Evolutionary conservation across 805 yeast genomes (phyloP).

Genomic region (Vanderwaltozyma yarrowii): DNA sequence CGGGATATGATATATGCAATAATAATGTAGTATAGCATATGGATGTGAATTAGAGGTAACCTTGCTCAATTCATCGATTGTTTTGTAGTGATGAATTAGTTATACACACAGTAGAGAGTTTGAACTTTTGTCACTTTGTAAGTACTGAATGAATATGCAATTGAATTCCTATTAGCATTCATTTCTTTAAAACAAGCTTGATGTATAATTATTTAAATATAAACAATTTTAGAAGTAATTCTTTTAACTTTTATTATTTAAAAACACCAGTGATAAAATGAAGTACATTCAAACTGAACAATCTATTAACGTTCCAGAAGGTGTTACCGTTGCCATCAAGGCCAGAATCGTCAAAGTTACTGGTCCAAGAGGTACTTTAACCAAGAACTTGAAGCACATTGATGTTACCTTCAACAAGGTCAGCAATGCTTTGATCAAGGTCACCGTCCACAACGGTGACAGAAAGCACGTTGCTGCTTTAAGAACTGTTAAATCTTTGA

Average conservation of each 20-base stretch:
- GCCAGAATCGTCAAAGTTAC: conserved; percentile 82
- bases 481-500: conserved; percentile 95
- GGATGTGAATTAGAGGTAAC: too few species aligned
- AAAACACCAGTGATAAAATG: conserved; percentile 33
- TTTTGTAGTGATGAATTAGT: too few species aligned
- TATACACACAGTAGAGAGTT: too few species aligned
- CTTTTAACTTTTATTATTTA: neutral
- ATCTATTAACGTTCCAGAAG: conserved; percentile 79
- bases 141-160: too few species aligned
- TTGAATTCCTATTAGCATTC: too few species aligned
- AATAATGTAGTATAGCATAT: too few species aligned
- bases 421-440: conserved; percentile 49
- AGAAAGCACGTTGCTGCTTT: conserved; percentile 99
- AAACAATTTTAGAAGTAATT: too few species aligned
- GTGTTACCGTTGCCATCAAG: conserved; percentile 83
- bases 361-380: conserved; percentile 95
- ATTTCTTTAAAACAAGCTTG: too few species aligned
- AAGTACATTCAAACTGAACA: conserved; percentile 86
- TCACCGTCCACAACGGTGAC: conserved; percentile 97
- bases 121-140: too few species aligned
- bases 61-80: too few species aligned
- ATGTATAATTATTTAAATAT: too few species aligned
- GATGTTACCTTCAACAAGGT: conserved; percentile 87
- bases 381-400: conserved; percentile 87
- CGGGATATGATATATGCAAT: too few species aligned